These are phyloP conservation scores for Choanephora cucurbitarum DNA, from an alignment of 371 early-diverging fungal species.

Conservation along the genomic window DNA sequence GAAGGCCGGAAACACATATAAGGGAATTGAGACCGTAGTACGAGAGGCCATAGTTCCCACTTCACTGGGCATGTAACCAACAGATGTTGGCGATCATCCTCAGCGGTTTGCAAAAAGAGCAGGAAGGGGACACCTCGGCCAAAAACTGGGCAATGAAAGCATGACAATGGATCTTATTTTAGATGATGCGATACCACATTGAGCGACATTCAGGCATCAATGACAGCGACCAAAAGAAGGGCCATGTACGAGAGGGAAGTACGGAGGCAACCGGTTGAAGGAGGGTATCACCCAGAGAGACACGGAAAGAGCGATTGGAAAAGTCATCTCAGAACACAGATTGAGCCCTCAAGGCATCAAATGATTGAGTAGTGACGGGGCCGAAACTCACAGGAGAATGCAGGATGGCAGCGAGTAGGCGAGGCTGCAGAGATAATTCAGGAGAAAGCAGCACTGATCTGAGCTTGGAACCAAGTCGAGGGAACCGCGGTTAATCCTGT, in stretches of 20 bases:
- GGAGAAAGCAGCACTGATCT: not conserved
- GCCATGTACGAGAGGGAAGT: not conserved
- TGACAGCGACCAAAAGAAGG: not conserved
- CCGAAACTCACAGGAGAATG: not conserved
- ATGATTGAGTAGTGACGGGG: not conserved
- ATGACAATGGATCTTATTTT: not conserved
- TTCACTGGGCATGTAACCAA: no score
- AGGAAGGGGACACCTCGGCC: not conserved
- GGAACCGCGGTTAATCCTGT: not conserved
- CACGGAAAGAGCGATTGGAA: not conserved
- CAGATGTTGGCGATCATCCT: no score
- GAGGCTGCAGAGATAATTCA: not conserved
- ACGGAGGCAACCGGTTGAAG: not conserved
- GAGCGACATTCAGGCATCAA: slow-evolving; percentile 1
- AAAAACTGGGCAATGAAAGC: not conserved
- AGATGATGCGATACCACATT: not conserved
- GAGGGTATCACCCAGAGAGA: not conserved
- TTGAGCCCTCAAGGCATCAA: no score
- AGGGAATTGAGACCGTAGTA: no score
- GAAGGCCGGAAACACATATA: no score
- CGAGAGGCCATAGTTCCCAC: no score
- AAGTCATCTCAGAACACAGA: no score
- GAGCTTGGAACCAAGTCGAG: not conserved
- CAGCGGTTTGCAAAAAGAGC: not conserved
- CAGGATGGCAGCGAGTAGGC: not conserved